Conservation (phyloP, 108 stramenopile species). For the Fistulifera solaris region DNA sequence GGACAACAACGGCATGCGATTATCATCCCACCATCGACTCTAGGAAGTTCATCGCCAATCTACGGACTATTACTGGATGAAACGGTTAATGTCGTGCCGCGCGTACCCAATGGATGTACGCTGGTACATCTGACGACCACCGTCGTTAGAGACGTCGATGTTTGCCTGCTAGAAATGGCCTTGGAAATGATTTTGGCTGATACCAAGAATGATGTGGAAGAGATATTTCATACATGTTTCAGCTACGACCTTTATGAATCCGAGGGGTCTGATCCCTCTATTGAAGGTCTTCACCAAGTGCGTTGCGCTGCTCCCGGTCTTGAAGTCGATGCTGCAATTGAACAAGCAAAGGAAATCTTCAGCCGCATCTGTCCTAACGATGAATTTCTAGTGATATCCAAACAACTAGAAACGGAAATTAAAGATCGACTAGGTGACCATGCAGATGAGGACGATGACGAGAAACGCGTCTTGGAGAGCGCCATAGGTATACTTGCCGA, state of each 20-base stretch:
- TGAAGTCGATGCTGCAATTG: conserved; percentile 59
- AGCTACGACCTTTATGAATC: conserved; percentile 12
- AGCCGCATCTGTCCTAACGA: conserved; percentile 53
- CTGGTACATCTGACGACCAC: conserved; percentile 62
- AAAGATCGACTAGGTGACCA: conserved; percentile 46
- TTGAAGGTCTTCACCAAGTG: conserved; percentile 43
- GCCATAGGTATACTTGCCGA: conserved; percentile 46
- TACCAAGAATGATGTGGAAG: conserved; percentile 11
- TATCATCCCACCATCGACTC: conserved; percentile 50
- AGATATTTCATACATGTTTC: conserved; percentile 33
- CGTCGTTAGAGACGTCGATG: conserved; percentile 6
- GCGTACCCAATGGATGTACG: conserved; percentile 24
- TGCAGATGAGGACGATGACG: conserved; percentile 53
- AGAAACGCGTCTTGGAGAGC: conserved; percentile 52
- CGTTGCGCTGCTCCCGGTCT: conserved; percentile 31
- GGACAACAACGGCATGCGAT: conserved; percentile 48
- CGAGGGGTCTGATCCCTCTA: not conserved
- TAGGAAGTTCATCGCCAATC: conserved; percentile 35
- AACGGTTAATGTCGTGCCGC: conserved; percentile 49
- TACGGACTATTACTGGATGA: conserved; percentile 55
- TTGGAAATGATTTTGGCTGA: conserved; percentile 11
- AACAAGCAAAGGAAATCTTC: conserved; percentile 61
- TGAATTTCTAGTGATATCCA: conserved; percentile 49
- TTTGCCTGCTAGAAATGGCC: conserved; percentile 23
- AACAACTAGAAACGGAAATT: conserved; percentile 30